phyloP scores from a whole-genome alignment of 2,329 filamentous ascomycete genomes.

The Aureobasidium zeae region DNA sequence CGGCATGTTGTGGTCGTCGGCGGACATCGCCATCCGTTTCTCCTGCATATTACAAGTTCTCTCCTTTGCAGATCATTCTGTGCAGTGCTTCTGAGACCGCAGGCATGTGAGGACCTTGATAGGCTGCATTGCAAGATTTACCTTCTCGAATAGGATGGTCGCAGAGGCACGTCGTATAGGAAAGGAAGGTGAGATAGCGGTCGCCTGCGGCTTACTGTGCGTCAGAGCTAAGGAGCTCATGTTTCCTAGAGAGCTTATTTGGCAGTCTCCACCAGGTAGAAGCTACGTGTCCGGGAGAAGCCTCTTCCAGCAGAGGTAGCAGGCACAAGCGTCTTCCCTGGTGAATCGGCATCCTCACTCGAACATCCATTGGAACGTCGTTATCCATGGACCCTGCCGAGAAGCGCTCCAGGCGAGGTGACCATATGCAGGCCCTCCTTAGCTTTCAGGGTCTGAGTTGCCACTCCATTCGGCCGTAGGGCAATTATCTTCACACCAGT shows the following conservation, averaged over 20 bases:
- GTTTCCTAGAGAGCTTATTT: no score
- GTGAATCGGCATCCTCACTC: no score
- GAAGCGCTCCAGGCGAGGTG: no score
- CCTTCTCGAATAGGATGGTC: conserved; percentile 7
- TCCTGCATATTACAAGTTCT: conserved; percentile 1
- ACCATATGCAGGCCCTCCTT: no score
- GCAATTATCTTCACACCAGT: not conserved
- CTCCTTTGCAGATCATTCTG: not conserved
- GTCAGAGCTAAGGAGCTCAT: no score
- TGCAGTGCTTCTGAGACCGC: not conserved
- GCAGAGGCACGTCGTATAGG: conserved; percentile 6
- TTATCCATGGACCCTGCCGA: no score
- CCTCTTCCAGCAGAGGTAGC: no score
- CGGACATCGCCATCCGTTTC: conserved; percentile 1
- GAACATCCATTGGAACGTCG: no score
- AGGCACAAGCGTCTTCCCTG: no score
- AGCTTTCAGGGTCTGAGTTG: no score
- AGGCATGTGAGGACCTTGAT: not conserved
- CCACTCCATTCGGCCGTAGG: not conserved
- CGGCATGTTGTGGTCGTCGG: conserved; percentile 3
- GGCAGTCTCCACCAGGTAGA: no score
- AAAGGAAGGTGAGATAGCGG: conserved; percentile 1
- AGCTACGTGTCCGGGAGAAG: no score
- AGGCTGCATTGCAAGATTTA: not conserved
- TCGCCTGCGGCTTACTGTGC: not conserved